Base-by-base conservation (phyloP, 371 early-diverging fungal genomes). In the Lichtheimia hyalospora region DNA sequence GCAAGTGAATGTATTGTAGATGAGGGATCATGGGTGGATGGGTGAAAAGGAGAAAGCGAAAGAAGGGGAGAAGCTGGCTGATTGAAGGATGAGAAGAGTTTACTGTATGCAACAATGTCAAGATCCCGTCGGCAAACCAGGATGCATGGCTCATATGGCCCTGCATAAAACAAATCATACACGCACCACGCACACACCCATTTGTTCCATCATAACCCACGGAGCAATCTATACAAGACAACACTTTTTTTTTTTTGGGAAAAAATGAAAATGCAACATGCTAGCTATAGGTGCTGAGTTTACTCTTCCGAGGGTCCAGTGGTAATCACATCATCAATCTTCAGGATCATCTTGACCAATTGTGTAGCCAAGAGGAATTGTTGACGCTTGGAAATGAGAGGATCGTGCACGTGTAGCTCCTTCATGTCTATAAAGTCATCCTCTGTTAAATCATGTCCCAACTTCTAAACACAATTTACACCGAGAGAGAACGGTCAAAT, bases 381-480 rank as follows among this genome's bases (percentile, higher is more conserved):
- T 70, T 97, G 97, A 52, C 96, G 92, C 90, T 99, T 99, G 56
- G 98, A 96, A 55, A 96, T 96, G 63, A 99, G 85, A 27, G 99
- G 97, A 75, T 99, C 99, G 81, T 96, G 97, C 21, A 99, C 99
- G 68, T 91, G 87, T 74, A 94, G 92, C 49, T 92, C 93, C 75
- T 92, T 91, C 99, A 99, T 99, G 77, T 99, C 92, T 78, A 60
- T 40, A 12, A n/a, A 41, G 10, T 16, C 0, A 57, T 58, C 44
- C 57, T 87, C 85, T 90, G 74, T 91, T 94, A 40, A 93, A 95
- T 96, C 66, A 82, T 90, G 66, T 84, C 80, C 73, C 94, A 85
- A 80, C 99, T 34, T 34, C 34, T 34, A 27, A 60, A 56, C 14
- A 20, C 8, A 43, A 21, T 28, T 10, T 52, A 25, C 20, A 8